Base-by-base conservation (phyloP, 2,329 filamentous ascomycete genomes). In the Monilinia fructicola region DNA sequence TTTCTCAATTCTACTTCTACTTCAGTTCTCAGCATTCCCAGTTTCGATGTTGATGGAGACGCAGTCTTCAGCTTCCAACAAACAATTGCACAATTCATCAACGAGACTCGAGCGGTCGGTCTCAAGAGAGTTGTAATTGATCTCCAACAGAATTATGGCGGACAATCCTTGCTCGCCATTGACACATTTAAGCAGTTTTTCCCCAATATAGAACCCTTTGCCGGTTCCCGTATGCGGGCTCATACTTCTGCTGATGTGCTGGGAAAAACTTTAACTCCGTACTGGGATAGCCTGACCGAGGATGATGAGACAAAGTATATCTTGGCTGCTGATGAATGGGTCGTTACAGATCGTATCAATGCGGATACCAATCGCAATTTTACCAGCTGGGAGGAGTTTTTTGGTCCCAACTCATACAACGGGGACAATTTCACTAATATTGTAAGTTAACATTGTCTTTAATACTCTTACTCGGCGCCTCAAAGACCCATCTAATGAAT, bases 121-220 rank as follows among this genome's bases (percentile, higher is more conserved):
- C 85, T 86, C 73, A 83, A 78, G 18, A 86, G 84, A 73, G 77
- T 90, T 4, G 80, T 90, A 52, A 84, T 90, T 67, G 88, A 90
- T 69, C 71, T 90, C 5, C 81, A 84, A 4, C 80, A 78, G 9
- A 91, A 90, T 69, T 78, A 78, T 1, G 88, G 88, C 38, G 88
- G 88, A 0, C 74, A 86, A 10, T 80, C 84, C n/a, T 79, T 89
- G 35, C 88, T 88, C 77, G 83, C 81, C 1, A 80, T 79, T 54
- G 80, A 83, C 54, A 71, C 82, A 0, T 87, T 87, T 73, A 76
- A 77, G 11, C 74, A 79, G 38, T 75, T 76, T 68, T 75, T 77
- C 55, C 75, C 76, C 18, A 70, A 65, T 44, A 71, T 74, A 12
- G 74, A 73, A 21, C 72, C 73, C 1, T 73, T 68, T 60, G 66